phyloP scores from a whole-genome alignment of 768 basidiomycete species.

The Pulveroboletus ravenelii region DNA sequence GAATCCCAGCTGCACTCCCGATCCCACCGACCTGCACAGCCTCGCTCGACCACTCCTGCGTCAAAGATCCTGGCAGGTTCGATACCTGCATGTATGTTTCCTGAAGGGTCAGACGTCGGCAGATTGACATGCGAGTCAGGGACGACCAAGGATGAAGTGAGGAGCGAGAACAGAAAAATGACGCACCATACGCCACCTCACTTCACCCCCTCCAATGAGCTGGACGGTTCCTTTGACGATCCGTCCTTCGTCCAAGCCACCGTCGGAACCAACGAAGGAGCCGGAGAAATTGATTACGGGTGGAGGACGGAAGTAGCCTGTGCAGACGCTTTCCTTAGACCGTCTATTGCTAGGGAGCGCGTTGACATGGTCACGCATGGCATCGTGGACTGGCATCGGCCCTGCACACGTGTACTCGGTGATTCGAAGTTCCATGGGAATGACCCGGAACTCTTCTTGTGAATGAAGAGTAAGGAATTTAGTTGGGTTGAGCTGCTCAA shows the following conservation, averaged over 20 bases:
- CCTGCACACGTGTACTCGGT: constrained; percentile 32
- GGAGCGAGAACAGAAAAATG: background rate
- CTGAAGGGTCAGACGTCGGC: constrained; percentile 5
- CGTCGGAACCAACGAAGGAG: constrained; percentile 37
- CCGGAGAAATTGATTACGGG: constrained; percentile 52
- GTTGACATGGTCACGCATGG: constrained; percentile 10
- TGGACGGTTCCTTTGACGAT: constrained; percentile 41
- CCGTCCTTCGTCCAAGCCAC: constrained; percentile 30
- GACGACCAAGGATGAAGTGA: background rate
- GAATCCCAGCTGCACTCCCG: constrained; percentile 47
- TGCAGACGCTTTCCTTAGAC: constrained; percentile 11
- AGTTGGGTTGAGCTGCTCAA: constrained; percentile 17
- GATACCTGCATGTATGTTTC: constrained; percentile 30
- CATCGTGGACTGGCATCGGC: constrained; percentile 17
- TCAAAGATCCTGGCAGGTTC: constrained; percentile 25
- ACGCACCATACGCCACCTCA: constrained; percentile 50
- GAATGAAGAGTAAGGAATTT: constrained; percentile 31
- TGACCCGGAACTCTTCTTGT: constrained; percentile 48
- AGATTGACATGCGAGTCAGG: background rate
- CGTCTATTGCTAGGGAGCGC: constrained; percentile 5
- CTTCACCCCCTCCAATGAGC: constrained; percentile 44
- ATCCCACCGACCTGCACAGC: constrained; percentile 54
- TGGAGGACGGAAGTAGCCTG: constrained; percentile 29
- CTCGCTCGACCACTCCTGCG: constrained; percentile 49
- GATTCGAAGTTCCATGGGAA: constrained; percentile 47